Evolutionary conservation across 2,329 filamentous ascomycete genomes (phyloP), one percentile per base, ranked within the genome.

Genomic region (Penicillium nordicum): DNA sequence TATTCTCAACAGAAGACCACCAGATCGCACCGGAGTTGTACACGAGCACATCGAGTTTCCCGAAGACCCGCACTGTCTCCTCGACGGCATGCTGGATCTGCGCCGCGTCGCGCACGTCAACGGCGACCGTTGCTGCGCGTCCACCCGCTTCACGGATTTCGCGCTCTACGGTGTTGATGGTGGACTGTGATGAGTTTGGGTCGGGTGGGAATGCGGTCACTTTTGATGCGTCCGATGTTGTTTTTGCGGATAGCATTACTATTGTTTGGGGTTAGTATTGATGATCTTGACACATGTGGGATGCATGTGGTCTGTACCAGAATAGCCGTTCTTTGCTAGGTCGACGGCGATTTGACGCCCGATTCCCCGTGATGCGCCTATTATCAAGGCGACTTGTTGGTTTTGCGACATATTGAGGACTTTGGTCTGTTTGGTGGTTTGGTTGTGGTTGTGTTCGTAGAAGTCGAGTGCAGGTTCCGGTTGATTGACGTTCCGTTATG

Each of bases 1-100:
- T 93, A 45, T 86, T 82, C 50, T 86, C 82, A 0, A 95, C 84
- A 1, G 87, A 82, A 0, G 87, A 83, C 89, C 90, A 93, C 87
- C 88, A 94, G 63, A 95, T 92, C 3, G 90, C 90, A 40, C 90
- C 90, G 0, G 87, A 86, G 71, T 94, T 95, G 78, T 95, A 95
- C 47, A 94, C 73, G 2, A 95, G 74, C 0, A 88, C 87, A 69
- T 94, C 89, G 4, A 95, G 77, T 23, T 82, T 82, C 42, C 81
- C 80, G 65, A 88, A 87, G 5, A 72, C 77, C 65, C 84, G 61
- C 5, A 88, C 74, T 0, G 86, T 86, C 53, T 80, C 71, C 23
- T 81, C 70, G 3, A 92, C 76, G 40, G 93, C 79, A 8, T 70
- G 65, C 49, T 86, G 73, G 29, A 92, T 79, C 70, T 84, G 86